Evolutionary conservation across 2,329 filamentous ascomycete species (phyloP).

Genomic region (Trichoderma hamatum): DNA sequence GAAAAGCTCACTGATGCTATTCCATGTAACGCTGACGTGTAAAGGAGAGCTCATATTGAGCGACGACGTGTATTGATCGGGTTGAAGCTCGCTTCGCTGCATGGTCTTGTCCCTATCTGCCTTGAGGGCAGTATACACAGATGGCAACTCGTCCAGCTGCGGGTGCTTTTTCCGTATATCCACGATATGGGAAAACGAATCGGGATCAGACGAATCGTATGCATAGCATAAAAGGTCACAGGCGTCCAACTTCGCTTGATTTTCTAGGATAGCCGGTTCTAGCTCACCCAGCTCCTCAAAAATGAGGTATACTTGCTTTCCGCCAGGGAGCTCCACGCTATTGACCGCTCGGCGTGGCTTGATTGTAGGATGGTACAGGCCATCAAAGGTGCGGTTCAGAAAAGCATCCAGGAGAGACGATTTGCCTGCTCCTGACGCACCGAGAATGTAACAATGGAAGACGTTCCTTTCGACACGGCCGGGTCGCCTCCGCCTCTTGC

Average conservation of each 20-base stretch:
- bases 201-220: constrained; percentile 95
- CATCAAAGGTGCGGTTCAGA: constrained; percentile 81
- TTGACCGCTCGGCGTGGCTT: constrained; percentile 93
- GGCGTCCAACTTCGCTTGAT: constrained; percentile 83
- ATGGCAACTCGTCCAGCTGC: constrained; percentile 84
- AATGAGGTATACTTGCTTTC: constrained; percentile 96
- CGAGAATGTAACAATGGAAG: constrained; percentile 89
- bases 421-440: constrained; percentile 84
- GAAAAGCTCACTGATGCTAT: constrained; percentile 90
- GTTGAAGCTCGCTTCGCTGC: constrained; percentile 88
- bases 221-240: constrained; percentile 95
- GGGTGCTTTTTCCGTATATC: constrained; percentile 77
- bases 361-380: constrained; percentile 88
- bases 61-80: constrained; percentile 84
- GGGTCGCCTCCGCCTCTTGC: constrained; percentile 79
- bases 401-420: constrained; percentile 90
- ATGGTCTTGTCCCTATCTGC: constrained; percentile 95
- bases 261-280: constrained; percentile 93
- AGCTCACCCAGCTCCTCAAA: constrained; percentile 92
- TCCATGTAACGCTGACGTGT: constrained; percentile 94
- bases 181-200: constrained; percentile 92
- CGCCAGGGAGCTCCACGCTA: constrained; percentile 91
- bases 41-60: constrained; percentile 89
- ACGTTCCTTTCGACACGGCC: constrained; percentile 92
- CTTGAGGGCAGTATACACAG: constrained; percentile 91